phyloP scores from a whole-genome alignment of 2,329 filamentous ascomycete genomes.

The Clarireedia paspali region DNA sequence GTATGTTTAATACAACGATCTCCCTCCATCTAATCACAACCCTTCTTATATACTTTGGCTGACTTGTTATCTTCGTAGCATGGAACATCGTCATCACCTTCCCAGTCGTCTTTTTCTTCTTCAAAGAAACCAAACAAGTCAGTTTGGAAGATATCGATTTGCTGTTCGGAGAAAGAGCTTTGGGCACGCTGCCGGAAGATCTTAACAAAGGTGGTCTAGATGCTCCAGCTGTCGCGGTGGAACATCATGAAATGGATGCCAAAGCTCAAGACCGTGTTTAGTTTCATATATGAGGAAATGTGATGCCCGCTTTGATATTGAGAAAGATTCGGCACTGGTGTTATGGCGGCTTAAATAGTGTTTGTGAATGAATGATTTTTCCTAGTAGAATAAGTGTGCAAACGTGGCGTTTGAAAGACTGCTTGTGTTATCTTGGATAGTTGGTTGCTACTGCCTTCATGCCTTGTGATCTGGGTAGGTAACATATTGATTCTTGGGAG shows the following conservation, averaged over 20 bases:
- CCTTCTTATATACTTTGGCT: neutral
- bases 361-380: no score
- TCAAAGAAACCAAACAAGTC: conserved; percentile 28
- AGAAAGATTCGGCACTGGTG: no score
- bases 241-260: conserved; percentile 7
- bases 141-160: conserved; percentile 29
- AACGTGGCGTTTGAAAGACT: no score
- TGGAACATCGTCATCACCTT: conserved; percentile 28
- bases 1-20: neutral
- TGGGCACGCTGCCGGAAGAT: conserved; percentile 38
- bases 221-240: neutral
- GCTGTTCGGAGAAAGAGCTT: conserved; percentile 31
- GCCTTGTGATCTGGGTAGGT: no score
- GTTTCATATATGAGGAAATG: neutral
- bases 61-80: conserved; percentile 4
- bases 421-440: no score
- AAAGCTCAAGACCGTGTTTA: conserved; percentile 5
- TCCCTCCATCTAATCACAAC: neutral
- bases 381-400: no score
- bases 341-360: no score
- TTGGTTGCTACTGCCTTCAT: no score
- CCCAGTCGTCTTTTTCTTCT: conserved; percentile 28
- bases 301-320: neutral
- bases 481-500: no score
- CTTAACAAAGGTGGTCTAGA: conserved; percentile 26